Conservation (phyloP, 768 basidiomycete species). For the Gyrodon lividus region DNA sequence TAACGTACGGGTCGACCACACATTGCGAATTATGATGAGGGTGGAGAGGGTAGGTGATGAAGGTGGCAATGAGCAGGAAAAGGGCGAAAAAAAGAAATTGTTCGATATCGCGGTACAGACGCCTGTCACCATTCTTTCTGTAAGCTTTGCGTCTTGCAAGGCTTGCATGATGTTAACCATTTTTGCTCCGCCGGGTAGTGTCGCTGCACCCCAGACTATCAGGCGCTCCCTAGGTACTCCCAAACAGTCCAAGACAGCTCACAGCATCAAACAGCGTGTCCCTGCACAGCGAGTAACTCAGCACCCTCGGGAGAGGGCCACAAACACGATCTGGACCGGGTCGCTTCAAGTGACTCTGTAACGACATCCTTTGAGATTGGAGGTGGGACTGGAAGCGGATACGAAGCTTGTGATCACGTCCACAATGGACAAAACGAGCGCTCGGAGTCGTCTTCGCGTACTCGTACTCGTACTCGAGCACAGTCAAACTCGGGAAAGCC, state of each 20-base stretch:
- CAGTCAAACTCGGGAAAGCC: background rate
- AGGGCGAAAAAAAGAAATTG: slow-evolving; percentile 70
- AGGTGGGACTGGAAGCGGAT: background rate
- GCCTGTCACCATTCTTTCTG: slow-evolving; percentile 85
- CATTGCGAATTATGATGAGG: slow-evolving; percentile 77
- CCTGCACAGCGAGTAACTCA: slow-evolving; percentile 34
- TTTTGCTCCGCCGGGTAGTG: slow-evolving; percentile 45
- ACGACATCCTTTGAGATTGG: slow-evolving; percentile 32
- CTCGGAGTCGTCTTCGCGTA: slow-evolving; percentile 3
- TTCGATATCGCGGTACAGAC: slow-evolving; percentile 89
- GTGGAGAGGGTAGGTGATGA: slow-evolving; percentile 76
- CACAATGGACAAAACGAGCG: background rate
- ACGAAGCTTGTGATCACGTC: background rate
- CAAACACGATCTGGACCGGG: slow-evolving; percentile 19
- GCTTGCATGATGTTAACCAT: background rate
- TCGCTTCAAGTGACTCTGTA: slow-evolving; percentile 29
- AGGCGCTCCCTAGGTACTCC: slow-evolving; percentile 74
- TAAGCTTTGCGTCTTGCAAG: slow-evolving; percentile 38
- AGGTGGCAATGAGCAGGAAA: slow-evolving; percentile 51
- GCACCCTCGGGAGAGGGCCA: background rate
- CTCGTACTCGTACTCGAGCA: background rate
- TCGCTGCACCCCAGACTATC: slow-evolving; percentile 79
- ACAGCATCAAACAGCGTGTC: slow-evolving; percentile 34
- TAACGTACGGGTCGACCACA: slow-evolving; percentile 72
- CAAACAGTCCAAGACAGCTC: slow-evolving; percentile 29